These are phyloP conservation scores for Cladophialophora chaetospira DNA, from an alignment of 2,329 filamentous ascomycete genomes.

Conservation along the genomic window DNA sequence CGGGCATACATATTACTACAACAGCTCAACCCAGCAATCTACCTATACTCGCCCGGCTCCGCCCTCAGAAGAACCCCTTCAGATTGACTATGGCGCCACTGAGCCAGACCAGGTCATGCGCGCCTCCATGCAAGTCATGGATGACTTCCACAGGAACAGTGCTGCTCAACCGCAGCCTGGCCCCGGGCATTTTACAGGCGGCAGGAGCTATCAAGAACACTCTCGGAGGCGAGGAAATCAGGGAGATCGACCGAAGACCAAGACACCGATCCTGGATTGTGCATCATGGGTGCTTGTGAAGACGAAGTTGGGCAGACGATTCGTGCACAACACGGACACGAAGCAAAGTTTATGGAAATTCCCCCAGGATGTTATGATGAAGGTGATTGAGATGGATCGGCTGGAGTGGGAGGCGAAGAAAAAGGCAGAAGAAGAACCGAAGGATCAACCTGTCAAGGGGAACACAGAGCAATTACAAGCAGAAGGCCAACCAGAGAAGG, in stretches of 20 bases:
- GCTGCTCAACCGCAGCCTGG: slow-evolving; percentile 38
- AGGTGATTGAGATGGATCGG: slow-evolving; percentile 66
- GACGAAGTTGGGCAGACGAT: slow-evolving; percentile 84
- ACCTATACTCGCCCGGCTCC: slow-evolving; percentile 77
- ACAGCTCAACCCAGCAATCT: slow-evolving; percentile 77
- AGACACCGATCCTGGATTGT: slow-evolving; percentile 74
- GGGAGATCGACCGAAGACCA: slow-evolving; percentile 76
- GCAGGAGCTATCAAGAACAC: slow-evolving; percentile 59
- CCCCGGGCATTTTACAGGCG: slow-evolving; percentile 51
- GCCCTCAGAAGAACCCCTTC: slow-evolving; percentile 34
- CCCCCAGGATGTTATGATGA: slow-evolving; percentile 80
- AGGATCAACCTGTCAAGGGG: slow-evolving; percentile 31
- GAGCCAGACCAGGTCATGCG: slow-evolving; percentile 30
- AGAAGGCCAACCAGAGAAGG: too few relatives aligned
- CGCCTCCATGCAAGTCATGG: slow-evolving; percentile 28
- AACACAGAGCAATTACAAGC: slow-evolving; percentile 26
- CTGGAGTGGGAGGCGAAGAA: slow-evolving; percentile 69
- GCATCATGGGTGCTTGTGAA: slow-evolving; percentile 91
- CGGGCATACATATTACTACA: slow-evolving; percentile 88
- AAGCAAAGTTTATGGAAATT: slow-evolving; percentile 95
- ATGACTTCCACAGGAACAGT: slow-evolving; percentile 38
- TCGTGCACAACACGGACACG: slow-evolving; percentile 84
- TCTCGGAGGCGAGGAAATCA: slow-evolving; percentile 64
- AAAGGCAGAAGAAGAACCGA: slow-evolving; percentile 53
- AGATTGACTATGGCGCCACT: slow-evolving; percentile 32